Evolutionary conservation across 2,329 filamentous ascomycete genomes (phyloP).

Genomic region (Pseudomassariella vexata): DNA sequence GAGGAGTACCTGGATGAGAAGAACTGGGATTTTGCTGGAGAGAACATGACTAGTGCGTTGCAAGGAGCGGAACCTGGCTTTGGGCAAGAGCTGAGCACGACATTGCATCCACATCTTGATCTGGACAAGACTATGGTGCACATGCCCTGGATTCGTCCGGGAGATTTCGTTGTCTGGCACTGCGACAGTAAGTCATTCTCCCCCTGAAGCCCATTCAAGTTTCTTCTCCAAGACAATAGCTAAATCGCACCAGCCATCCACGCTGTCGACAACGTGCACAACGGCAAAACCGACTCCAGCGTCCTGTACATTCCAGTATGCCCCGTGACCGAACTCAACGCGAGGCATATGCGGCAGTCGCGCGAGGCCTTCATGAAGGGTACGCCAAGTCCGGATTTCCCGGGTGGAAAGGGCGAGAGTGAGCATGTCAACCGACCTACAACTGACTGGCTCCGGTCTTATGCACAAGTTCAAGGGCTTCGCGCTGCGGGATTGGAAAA

Average conservation of each 20-base stretch:
- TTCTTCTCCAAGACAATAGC: background rate
- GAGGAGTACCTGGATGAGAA: slow-evolving; percentile 41
- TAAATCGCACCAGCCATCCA: slow-evolving; percentile 51
- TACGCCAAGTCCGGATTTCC: slow-evolving; percentile 64
- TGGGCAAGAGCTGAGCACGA: slow-evolving; percentile 60
- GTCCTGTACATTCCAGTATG: slow-evolving; percentile 88
- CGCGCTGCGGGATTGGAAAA: slow-evolving; percentile 40
- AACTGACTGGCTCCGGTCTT: slow-evolving; percentile 28
- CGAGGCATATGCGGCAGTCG: slow-evolving; percentile 64
- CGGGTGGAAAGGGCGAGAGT: slow-evolving; percentile 63
- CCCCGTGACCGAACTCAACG: slow-evolving; percentile 71
- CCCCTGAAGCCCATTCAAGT: slow-evolving; percentile 22
- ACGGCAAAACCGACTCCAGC: slow-evolving; percentile 66
- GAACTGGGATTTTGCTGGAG: slow-evolving; percentile 56
- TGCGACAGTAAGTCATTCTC: slow-evolving; percentile 54
- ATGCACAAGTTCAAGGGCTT: slow-evolving; percentile 26
- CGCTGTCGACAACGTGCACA: slow-evolving; percentile 74
- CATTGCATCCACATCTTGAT: slow-evolving; percentile 64
- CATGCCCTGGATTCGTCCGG: slow-evolving; percentile 61
- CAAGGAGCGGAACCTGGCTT: slow-evolving; percentile 66
- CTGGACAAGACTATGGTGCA: slow-evolving; percentile 66
- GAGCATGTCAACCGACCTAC: slow-evolving; percentile 42
- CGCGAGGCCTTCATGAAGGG: slow-evolving; percentile 65
- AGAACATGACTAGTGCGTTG: slow-evolving; percentile 48
- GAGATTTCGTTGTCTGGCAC: slow-evolving; percentile 80